Base-by-base conservation (phyloP, 83 land plant species). In the Picea abies region DNA sequence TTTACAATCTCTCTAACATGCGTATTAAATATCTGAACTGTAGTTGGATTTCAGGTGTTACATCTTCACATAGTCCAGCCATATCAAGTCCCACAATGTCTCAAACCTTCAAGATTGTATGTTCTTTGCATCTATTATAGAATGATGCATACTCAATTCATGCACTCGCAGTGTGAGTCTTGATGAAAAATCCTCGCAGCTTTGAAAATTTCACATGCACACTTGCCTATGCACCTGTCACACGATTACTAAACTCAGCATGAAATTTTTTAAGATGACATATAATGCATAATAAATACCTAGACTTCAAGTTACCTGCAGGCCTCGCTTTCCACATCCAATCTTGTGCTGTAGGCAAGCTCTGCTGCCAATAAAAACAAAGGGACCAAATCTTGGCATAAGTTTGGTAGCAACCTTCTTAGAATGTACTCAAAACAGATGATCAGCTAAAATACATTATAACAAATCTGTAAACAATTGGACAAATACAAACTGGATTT, bases 241-340 rank as follows among this genome's bases (percentile, higher is more conserved):
- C 73, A 69, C 17, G 37, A 69, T 69, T 17, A 35, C 8, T 39
- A 35, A 4, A 17, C 19, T 68, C 17, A 35, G 73, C 35, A 16
- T n/a, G 19, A 35, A 35, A 17, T 17, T 69, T 39, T 35, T 32
- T 9, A 35, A 4, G 5, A 69, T 39, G 2, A 32, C 73, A 69
- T n/a, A 26, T 65, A 65, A 35, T 29, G 10, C n/a, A 69, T 69
- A 5, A 7, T 5, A 15, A 35, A 69, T 32, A 15, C 44, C 39
- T 69, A 16, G 20, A 17, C 35, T 69, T 32, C 39, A 29, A 35
- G 17, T 69, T 32, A 69, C 73, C 73, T 69, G 73, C 73, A 69
- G 73, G 73, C 44, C 73, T 69, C 20, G 73, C 16, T 69, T 69
- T 69, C 73, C 73, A 69, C 19, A 29, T 69, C 73, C 73, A 69